These are phyloP conservation scores for Sarcodon sp. DNA, from an alignment of 768 basidiomycete species.

Conservation along the genomic window DNA sequence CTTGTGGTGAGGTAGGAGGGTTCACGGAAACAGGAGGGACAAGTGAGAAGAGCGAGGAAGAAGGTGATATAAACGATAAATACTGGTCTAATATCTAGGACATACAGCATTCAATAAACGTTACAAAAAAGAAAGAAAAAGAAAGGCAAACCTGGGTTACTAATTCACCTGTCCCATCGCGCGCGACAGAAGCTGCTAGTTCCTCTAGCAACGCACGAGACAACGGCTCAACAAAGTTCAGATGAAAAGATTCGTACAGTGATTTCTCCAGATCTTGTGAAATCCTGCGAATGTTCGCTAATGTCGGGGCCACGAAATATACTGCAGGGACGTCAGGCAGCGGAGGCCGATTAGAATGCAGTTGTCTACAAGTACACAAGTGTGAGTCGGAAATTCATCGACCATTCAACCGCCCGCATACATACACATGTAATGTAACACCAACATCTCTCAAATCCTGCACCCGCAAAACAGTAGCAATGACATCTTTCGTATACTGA, in stretches of 20 bases:
- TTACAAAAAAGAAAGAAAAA: slow-evolving; percentile 8
- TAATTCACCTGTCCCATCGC: slow-evolving; percentile 70
- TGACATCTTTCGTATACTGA: slow-evolving; percentile 89
- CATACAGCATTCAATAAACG: slow-evolving; percentile 5
- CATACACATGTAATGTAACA: slow-evolving; percentile 95
- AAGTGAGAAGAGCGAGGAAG: slow-evolving; percentile 85
- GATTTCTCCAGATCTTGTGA: slow-evolving; percentile 84
- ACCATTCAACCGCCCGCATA: slow-evolving; percentile 3
- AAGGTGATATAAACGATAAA: slow-evolving; percentile 90
- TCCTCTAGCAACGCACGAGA: slow-evolving; percentile 86
- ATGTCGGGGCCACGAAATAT: slow-evolving; percentile 90
- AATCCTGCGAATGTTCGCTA: slow-evolving; percentile 79
- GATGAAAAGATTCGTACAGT: slow-evolving; percentile 86
- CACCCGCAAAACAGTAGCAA: slow-evolving; percentile 90
- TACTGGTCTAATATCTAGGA: slow-evolving; percentile 88
- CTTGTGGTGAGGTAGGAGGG: slow-evolving; percentile 20
- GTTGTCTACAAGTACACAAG: slow-evolving; percentile 46
- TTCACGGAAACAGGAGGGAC: slow-evolving; percentile 42
- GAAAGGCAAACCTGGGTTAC: slow-evolving; percentile 51
- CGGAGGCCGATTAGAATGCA: slow-evolving; percentile 80
- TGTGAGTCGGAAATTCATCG: slow-evolving; percentile 1
- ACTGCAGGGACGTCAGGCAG: slow-evolving; percentile 93
- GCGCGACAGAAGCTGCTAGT: slow-evolving; percentile 78
- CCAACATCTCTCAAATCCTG: slow-evolving; percentile 95
- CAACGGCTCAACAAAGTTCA: slow-evolving; percentile 92